A percentile compares a stretch with the other conserved stretches of the same genome.
Evolutionary conservation across 768 basidiomycete species (phyloP).

Genomic region (Guyanaporus albipodus): DNA sequence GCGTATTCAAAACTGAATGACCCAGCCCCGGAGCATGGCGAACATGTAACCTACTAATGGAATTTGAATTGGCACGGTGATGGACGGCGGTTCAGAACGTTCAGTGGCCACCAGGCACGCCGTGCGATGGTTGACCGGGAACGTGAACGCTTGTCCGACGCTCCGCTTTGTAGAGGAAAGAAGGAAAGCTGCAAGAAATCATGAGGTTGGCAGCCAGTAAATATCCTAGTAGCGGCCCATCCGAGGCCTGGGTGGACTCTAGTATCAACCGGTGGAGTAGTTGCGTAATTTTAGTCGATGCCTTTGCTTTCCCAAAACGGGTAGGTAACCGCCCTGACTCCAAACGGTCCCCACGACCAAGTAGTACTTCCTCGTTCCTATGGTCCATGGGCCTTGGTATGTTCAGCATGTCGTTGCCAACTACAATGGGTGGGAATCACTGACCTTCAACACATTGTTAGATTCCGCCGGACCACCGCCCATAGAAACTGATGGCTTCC

Average conservation of each 20-base stretch:
- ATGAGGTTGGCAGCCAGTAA: too few relatives aligned
- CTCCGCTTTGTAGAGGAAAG: too few relatives aligned
- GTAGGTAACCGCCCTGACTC: too few relatives aligned
- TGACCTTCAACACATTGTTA: background rate
- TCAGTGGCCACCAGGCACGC: slow-evolving; percentile 2
- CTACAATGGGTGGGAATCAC: background rate
- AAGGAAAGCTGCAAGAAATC: too few relatives aligned
- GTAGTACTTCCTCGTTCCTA: background rate
- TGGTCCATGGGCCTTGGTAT: background rate
- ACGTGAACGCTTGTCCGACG: too few relatives aligned
- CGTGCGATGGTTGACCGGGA: background rate
- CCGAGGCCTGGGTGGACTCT: too few relatives aligned
- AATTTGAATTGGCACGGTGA: slow-evolving; percentile 21
- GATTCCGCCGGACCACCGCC: background rate
- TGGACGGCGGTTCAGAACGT: background rate
- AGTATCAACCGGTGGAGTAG: too few relatives aligned
- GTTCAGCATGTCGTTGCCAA: background rate
- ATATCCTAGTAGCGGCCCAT: too few relatives aligned
- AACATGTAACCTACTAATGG: background rate
- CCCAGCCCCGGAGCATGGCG: background rate
- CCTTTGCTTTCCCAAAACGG: too few relatives aligned
- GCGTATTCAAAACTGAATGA: background rate
- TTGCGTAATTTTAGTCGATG: too few relatives aligned
- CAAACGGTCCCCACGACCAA: background rate
- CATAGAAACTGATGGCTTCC: background rate